These are phyloP conservation scores for Aspergillus vadensis DNA, from an alignment of 2,329 filamentous ascomycete species.

Conservation along the genomic window DNA sequence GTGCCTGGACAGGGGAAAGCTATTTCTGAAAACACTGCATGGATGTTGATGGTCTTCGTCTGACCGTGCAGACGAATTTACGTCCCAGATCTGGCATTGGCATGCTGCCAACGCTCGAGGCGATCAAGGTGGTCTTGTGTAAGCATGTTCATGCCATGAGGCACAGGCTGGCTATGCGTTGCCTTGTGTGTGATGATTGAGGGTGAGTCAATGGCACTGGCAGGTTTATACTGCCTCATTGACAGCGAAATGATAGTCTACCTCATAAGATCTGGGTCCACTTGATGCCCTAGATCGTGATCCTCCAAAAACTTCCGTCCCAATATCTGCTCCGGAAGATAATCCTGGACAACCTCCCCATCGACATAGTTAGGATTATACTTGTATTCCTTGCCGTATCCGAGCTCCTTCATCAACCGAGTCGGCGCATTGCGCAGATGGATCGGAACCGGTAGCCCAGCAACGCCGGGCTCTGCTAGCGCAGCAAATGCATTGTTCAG, in stretches of 20 bases:
- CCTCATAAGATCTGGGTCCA: slow-evolving; percentile 67
- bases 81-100: no score
- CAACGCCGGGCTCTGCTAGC: slow-evolving; percentile 79
- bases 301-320: slow-evolving; percentile 78
- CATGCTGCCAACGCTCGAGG: no score
- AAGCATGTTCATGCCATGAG: no score
- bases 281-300: slow-evolving; percentile 72
- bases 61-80: no score
- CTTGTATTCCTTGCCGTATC: slow-evolving; percentile 89
- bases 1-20: no score
- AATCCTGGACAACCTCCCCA: slow-evolving; percentile 82
- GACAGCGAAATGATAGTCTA: neutral
- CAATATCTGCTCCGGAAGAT: slow-evolving; percentile 75
- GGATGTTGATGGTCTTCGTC: no score
- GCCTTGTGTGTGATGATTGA: no score
- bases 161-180: no score
- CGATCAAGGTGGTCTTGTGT: no score
- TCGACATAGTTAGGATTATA: slow-evolving; percentile 90
- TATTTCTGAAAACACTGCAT: no score
- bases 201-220: no score
- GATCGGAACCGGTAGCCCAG: slow-evolving; percentile 76
- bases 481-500: slow-evolving; percentile 79
- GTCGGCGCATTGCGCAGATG: slow-evolving; percentile 93
- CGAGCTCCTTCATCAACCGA: slow-evolving; percentile 86
- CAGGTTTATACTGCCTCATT: neutral